A percentile compares a stretch with the other conserved stretches of the same genome.
phyloP scores from a whole-genome alignment of 768 basidiomycete species.

The Rhodotorula taiwanensis region DNA sequence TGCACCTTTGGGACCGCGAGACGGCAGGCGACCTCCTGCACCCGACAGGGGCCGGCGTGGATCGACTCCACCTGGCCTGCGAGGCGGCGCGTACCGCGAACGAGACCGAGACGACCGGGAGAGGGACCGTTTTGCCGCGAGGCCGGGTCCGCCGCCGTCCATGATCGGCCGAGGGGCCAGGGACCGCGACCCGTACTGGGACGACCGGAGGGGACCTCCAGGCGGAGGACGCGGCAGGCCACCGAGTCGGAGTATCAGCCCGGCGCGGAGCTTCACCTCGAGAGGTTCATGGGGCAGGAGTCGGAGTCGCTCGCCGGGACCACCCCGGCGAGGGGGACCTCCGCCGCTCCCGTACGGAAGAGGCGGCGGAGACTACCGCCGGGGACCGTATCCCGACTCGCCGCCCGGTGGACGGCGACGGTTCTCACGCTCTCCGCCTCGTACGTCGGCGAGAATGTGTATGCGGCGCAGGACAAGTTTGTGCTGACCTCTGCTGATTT shows the following conservation, averaged over 20 bases:
- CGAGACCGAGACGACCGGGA: constrained; percentile 7
- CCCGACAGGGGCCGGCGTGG: neutral
- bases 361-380: neutral
- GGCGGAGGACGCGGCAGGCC: constrained; percentile 3
- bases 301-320: constrained; percentile 21
- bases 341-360: neutral
- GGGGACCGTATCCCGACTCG: neutral
- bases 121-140: no score
- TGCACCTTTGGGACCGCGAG: neutral
- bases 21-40: neutral
- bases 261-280: neutral
- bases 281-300: constrained; percentile 18
- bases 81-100: constrained; percentile 15
- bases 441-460: neutral
- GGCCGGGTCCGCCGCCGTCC: no score
- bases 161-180: no score
- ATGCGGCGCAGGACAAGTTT: no score
- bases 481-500: neutral
- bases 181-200: constrained; percentile 1
- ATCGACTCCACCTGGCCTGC: neutral
- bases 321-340: constrained; percentile 9
- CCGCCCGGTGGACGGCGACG: constrained; percentile 2
- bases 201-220: neutral
- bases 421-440: constrained; percentile 24
- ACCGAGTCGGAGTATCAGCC: constrained; percentile 14